These are phyloP conservation scores for Mortierella sp. DNA, from an alignment of 371 early-diverging fungal genomes.

Conservation along the genomic window DNA sequence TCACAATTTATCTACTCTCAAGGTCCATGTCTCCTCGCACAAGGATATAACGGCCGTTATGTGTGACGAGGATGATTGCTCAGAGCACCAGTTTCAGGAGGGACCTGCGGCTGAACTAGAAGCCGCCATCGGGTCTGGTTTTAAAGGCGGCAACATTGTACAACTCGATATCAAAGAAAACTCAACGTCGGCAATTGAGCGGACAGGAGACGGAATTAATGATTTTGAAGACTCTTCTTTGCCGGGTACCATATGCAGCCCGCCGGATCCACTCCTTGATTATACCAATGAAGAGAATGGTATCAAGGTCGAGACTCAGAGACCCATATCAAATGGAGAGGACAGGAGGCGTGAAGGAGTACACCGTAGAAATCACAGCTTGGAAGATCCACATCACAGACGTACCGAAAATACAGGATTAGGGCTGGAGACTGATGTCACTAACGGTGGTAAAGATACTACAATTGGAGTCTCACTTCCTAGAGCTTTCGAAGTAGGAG, in stretches of 20 bases:
- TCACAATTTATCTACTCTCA: slow-evolving; percentile 39
- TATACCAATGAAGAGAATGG: neutral
- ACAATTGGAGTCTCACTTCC: neutral
- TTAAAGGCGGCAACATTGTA: slow-evolving; percentile 26
- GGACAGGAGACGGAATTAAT: slow-evolving; percentile 34
- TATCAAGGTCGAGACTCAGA: neutral
- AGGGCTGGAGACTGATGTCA: slow-evolving; percentile 7
- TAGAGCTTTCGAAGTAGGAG: neutral
- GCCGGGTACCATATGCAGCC: slow-evolving; percentile 6
- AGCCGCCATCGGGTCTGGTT: slow-evolving; percentile 13
- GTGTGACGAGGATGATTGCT: slow-evolving; percentile 47
- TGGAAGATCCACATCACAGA: neutral
- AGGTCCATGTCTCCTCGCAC: slow-evolving; percentile 36
- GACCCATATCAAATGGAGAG: neutral
- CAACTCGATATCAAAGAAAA: slow-evolving; percentile 52
- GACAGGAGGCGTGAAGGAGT: neutral
- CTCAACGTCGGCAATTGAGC: slow-evolving; percentile 25
- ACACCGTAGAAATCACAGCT: neutral
- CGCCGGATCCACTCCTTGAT: neutral
- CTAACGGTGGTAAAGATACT: neutral
- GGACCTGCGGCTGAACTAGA: slow-evolving; percentile 43
- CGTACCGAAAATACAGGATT: slow-evolving; percentile 7
- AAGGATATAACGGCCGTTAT: slow-evolving; percentile 43
- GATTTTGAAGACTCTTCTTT: slow-evolving; percentile 29
- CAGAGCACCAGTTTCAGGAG: slow-evolving; percentile 44